Base-by-base conservation (phyloP, 148 eudicot genomes). In the Vaccinium macrocarpon region DNA sequence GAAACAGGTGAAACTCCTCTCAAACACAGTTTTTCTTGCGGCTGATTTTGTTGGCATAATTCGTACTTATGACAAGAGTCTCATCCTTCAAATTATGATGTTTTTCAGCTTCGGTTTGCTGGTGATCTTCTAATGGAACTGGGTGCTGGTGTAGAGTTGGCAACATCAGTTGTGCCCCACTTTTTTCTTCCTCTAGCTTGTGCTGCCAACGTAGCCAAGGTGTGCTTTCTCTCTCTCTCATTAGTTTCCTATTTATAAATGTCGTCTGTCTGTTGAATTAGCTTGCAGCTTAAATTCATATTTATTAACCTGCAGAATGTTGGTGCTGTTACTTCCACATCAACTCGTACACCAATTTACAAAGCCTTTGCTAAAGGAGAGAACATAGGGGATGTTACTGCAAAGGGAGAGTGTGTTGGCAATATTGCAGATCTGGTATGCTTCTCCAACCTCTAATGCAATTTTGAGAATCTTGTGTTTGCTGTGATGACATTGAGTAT, bases 331-430 rank as follows among this genome's bases (percentile, higher is more conserved):
- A 95, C 99, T 70, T 97, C 99, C 85, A 97, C 99, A 76, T 97
- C 99, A 71, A 97, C 99, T 61, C 99, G 99, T 75, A 93, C 97
- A 32, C 99, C 99, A 82, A 95, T 97, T 53, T 95, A 97, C 90
- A 97, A 97, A 90, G 99, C 98, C 74, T 97, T 97, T 90, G 99
- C 99, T 56, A 93, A 88, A 83, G 99, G 99, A 82, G 98, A 95
- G 90, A 97, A 97, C 87, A 93, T 97, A 61, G 99, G 99, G 76
- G 99, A 97, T 93, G 99, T 97, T 53, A 97, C 99, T 52, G 99
- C 99, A 6, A 97, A 97, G 89, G 99, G 99, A 38, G 99, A 97
- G 91, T 97, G 99, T 90, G 97, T 97, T 74, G 95, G 97, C 82
- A 95, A 95, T 87, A 82, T 97, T 86, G 99, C 99, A 50, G 99